Percentiles rank a stretch among this genome's conserved stretches.
Conservation (phyloP, 2,329 filamentous ascomycete species). For the Fusarium concolor region DNA sequence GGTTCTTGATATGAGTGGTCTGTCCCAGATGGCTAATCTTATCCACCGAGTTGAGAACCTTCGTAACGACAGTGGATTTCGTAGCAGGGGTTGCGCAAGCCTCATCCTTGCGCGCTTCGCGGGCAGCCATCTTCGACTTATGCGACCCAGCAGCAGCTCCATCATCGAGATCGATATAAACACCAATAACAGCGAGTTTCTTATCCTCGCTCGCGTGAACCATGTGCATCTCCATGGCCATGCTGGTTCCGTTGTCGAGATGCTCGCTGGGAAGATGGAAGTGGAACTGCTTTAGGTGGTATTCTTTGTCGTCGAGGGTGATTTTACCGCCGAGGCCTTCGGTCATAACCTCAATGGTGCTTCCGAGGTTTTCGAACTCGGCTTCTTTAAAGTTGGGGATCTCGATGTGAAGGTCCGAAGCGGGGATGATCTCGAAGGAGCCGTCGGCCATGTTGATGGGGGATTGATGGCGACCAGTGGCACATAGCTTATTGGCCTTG, state of each 20-base stretch:
- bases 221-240: conserved; percentile 50
- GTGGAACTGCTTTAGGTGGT: conserved; percentile 66
- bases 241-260: conserved; percentile 55
- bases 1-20: conserved; percentile 49
- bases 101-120: not conserved
- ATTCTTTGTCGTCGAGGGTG: conserved; percentile 53
- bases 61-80: conserved; percentile 49
- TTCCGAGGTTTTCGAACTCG: conserved; percentile 64
- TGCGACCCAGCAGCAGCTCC: not conserved
- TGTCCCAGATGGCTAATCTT: conserved; percentile 55
- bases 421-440: conserved; percentile 46
- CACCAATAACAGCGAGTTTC: conserved; percentile 47
- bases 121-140: not conserved
- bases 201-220: conserved; percentile 40
- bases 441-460: conserved; percentile 63
- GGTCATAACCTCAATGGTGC: conserved; percentile 61
- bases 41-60: conserved; percentile 50
- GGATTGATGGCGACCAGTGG: conserved; percentile 62
- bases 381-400: conserved; percentile 54
- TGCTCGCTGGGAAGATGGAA: conserved; percentile 72
- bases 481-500: conserved; percentile 59
- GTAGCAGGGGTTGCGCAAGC: not conserved
- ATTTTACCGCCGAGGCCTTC: conserved; percentile 59
- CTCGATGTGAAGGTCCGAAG: conserved; percentile 49
- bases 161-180: conserved; percentile 43